Conservation (phyloP, 2,329 filamentous ascomycete species). For the Monilinia fructigena region DNA sequence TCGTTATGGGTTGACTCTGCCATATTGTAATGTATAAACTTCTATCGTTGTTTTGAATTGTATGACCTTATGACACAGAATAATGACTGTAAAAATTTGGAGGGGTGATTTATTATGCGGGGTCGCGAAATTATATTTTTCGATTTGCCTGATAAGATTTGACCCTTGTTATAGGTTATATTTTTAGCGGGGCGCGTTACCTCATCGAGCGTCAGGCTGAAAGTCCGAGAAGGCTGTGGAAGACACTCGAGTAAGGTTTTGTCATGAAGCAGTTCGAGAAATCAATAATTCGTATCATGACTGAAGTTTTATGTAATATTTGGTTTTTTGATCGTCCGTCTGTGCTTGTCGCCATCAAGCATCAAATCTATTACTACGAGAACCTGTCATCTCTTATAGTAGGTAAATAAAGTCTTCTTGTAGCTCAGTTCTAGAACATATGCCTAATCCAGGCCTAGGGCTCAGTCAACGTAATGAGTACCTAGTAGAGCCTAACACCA, state of each 20-base stretch:
- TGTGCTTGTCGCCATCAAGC: not conserved
- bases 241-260: conserved; percentile 12
- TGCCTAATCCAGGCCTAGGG: not conserved
- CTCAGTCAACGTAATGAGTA: not conserved
- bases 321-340: too few relatives aligned
- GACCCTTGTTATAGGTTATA: conserved; percentile 1
- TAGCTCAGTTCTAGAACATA: not conserved
- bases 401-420: not conserved
- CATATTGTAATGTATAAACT: conserved; percentile 42
- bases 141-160: conserved; percentile 29
- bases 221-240: conserved; percentile 20
- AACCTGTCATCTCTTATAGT: not conserved
- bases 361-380: not conserved
- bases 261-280: conserved; percentile 3
- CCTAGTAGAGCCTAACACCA: not conserved
- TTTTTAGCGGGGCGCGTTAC: conserved; percentile 16
- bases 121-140: conserved; percentile 26
- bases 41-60: not conserved
- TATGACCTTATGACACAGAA: conserved; percentile 11
- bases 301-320: not conserved
- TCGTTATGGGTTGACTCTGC: conserved; percentile 44
- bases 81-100: conserved; percentile 30
- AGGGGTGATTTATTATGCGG: conserved; percentile 26
- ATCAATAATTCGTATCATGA: not conserved
- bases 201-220: conserved; percentile 28